Evolutionary conservation across 2,329 filamentous ascomycete genomes (phyloP), one percentile per base, ranked within the genome.

Genomic region (Ceratocystis diversiconidia): DNA sequence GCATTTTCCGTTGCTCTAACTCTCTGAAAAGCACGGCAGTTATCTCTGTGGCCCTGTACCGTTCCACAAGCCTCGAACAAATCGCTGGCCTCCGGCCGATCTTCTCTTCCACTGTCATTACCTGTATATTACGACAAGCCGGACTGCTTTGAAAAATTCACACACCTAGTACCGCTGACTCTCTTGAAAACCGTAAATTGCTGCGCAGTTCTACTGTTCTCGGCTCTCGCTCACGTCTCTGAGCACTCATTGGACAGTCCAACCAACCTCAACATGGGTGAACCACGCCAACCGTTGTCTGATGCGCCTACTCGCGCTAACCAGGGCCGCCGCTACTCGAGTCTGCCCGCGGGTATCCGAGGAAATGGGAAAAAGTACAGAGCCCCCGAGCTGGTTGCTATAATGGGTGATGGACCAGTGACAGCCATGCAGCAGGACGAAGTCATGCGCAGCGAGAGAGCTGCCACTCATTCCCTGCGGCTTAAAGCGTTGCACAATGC

Each of bases 361-460:
- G 57, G 19, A 28, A 65, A 60, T 36, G 46, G 36, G n/a, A 61
- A 63, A 28, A 63, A 55, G 36, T 68, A 68, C 28, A 52, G 68
- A 15, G 63, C 66, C 6, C 65, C 68, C 17, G 68, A 68, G 28
- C 22, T 66, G 41, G 52, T 50, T 5, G 63, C 62, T 19, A 15
- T 64, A 19, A 63, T 69, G 48, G 66, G 61, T 5, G 59, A 69
- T n/a, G 66, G 64, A 2, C 64, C 57, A 1, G 62, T 55, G 1
- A 55, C 25, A 17, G 12, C 61, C 44, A 25, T 63, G 48, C 41
- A 68, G 15, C 67, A 65, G 41, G 67, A 66, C 10, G 48, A 64
- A 19, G 52, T 55, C 22, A 67, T 67, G 64, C 61, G 63, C 5
- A 43, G 50, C 25, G 50, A 67, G 30, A 48, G 63, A 46, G 41